Evolutionary conservation across 2,329 filamentous ascomycete genomes (phyloP).

Genomic region (Sarocladiaceae sp.): DNA sequence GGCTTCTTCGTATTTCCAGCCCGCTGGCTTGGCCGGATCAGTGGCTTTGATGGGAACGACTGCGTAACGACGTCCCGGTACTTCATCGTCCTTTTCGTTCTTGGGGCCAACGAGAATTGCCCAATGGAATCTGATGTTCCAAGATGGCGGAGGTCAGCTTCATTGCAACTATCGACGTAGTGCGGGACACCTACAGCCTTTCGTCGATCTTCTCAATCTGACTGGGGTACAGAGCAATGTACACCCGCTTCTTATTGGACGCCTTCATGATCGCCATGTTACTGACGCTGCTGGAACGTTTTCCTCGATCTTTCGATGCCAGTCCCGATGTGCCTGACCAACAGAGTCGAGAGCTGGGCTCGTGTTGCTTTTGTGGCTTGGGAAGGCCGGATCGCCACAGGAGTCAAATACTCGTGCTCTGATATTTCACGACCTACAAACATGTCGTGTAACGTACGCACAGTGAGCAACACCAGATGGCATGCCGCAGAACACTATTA

Average conservation of each 20-base stretch:
- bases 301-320: no score
- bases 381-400: background rate
- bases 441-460: constrained; percentile 1
- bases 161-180: no score
- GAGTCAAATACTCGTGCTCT: background rate
- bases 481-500: background rate
- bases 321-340: no score
- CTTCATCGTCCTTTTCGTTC: constrained; percentile 15
- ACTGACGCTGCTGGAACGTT: no score
- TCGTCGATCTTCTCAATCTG: constrained; percentile 1
- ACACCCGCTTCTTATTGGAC: constrained; percentile 9
- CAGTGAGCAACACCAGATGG: background rate
- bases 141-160: background rate
- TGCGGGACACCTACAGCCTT: background rate
- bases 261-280: background rate
- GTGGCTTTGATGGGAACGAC: background rate
- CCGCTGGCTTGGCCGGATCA: constrained; percentile 32
- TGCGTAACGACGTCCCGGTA: constrained; percentile 17
- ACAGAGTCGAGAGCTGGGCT: background rate
- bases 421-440: background rate
- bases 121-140: constrained; percentile 22
- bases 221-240: constrained; percentile 4
- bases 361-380: background rate
- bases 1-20: constrained; percentile 63
- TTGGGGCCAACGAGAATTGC: constrained; percentile 27